Conservation (phyloP, 2,329 filamentous ascomycete species). For the Periconia sp. region DNA sequence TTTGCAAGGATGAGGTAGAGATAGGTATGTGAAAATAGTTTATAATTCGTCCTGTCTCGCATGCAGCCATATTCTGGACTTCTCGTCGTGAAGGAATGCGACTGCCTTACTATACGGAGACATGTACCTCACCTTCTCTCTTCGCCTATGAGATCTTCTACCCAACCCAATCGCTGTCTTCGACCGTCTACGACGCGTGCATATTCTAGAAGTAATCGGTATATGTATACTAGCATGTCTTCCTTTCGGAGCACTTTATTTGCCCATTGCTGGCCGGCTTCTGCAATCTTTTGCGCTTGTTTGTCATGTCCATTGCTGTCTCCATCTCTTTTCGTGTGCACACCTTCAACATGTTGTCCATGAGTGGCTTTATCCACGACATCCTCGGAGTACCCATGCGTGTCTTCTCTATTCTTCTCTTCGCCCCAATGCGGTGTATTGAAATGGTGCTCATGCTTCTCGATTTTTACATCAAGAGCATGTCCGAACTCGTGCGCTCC, state of each 20-base stretch:
- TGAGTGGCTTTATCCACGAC: neutral
- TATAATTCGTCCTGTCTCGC: no score
- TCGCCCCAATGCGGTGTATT: constrained; percentile 12
- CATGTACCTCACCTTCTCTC: constrained; percentile 3
- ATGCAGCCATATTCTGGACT: neutral
- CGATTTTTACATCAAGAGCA: constrained; percentile 17
- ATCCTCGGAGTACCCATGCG: no score
- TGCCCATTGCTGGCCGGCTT: constrained; percentile 71
- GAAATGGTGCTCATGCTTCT: constrained; percentile 22
- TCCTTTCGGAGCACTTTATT: constrained; percentile 70
- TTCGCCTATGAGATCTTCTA: constrained; percentile 36
- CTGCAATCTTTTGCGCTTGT: constrained; percentile 68
- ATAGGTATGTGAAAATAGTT: no score
- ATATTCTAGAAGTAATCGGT: constrained; percentile 61
- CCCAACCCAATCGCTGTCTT: constrained; percentile 50
- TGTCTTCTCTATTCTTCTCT: neutral
- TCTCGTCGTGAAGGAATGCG: neutral
- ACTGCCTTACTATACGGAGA: neutral
- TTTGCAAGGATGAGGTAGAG: no score
- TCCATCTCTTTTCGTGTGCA: neutral
- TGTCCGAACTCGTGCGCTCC: constrained; percentile 13
- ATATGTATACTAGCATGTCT: constrained; percentile 75
- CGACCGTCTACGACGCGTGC: constrained; percentile 51
- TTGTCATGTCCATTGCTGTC: constrained; percentile 52
- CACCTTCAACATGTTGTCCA: neutral